These are phyloP conservation scores for Cercospora brassicicola DNA, from an alignment of 2,329 filamentous ascomycete species.

Conservation along the genomic window DNA sequence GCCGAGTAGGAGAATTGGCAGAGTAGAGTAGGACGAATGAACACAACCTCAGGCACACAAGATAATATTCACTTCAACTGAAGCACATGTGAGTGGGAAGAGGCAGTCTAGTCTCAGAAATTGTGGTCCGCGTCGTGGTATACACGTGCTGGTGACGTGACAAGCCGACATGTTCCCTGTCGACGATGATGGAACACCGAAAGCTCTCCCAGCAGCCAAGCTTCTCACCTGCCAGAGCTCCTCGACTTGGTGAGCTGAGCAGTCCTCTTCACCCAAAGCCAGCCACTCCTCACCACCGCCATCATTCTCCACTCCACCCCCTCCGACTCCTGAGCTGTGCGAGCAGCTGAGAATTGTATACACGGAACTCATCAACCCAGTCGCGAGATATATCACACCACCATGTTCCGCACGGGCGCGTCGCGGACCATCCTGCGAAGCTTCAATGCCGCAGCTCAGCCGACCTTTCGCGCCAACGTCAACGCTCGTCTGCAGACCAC, in stretches of 20 bases:
- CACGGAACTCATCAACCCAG: not conserved
- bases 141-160: slow-evolving; percentile 2
- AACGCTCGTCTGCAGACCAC: slow-evolving; percentile 39
- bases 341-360: not conserved
- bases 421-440: slow-evolving; percentile 45
- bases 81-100: not conserved
- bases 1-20: not conserved
- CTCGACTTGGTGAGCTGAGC: not conserved
- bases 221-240: not conserved
- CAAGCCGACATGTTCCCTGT: not conserved
- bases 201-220: slow-evolving; percentile 1
- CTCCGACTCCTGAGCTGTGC: not conserved
- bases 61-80: not conserved
- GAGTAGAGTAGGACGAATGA: not conserved
- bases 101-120: not conserved
- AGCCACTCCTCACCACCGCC: not conserved
- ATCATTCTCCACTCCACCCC: slow-evolving; percentile 5
- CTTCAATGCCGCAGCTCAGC: slow-evolving; percentile 33
- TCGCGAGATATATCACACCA: slow-evolving; percentile 12
- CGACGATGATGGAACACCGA: not conserved
- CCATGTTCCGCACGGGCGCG: slow-evolving; percentile 49
- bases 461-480: slow-evolving; percentile 25
- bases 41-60: not conserved
- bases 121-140: not conserved
- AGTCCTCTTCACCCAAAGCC: not conserved